Conservation (phyloP, 495 filamentous ascomycete species). For the Daldinia concentrica region DNA sequence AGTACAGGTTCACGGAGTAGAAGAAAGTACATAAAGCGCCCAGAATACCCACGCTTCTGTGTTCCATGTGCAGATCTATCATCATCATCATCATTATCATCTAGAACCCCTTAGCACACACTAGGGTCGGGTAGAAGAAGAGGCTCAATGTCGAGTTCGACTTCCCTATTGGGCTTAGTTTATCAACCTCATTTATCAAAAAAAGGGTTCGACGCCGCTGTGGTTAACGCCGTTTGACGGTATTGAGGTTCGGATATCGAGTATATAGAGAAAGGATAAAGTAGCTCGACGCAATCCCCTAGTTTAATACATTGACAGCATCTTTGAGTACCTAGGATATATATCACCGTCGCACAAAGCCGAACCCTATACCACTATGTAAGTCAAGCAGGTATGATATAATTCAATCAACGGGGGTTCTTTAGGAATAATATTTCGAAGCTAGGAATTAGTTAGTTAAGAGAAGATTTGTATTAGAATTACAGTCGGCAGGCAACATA, state of each 20-base stretch:
- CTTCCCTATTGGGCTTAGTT: no score
- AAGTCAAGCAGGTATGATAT: neutral
- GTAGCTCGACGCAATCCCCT: no score
- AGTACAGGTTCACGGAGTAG: conserved; percentile 39
- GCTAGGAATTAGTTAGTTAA: neutral
- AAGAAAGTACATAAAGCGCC: conserved; percentile 34
- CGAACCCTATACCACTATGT: neutral
- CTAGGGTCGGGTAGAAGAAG: neutral
- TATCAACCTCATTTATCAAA: no score
- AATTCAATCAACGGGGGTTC: neutral
- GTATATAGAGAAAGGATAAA: no score
- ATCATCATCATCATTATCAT: neutral
- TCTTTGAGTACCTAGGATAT: no score
- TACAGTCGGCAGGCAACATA: neutral
- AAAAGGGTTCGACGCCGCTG: no score
- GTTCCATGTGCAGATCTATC: neutral
- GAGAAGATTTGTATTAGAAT: neutral
- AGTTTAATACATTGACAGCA: no score
- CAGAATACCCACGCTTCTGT: neutral
- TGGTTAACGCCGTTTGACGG: no score
- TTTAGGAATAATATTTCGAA: neutral
- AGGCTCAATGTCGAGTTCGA: neutral
- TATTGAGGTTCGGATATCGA: no score
- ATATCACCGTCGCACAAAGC: no score
- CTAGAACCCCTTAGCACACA: no score